These are phyloP conservation scores for Mariannaea elegans DNA, from an alignment of 2,329 filamentous ascomycete genomes.

Conservation along the genomic window DNA sequence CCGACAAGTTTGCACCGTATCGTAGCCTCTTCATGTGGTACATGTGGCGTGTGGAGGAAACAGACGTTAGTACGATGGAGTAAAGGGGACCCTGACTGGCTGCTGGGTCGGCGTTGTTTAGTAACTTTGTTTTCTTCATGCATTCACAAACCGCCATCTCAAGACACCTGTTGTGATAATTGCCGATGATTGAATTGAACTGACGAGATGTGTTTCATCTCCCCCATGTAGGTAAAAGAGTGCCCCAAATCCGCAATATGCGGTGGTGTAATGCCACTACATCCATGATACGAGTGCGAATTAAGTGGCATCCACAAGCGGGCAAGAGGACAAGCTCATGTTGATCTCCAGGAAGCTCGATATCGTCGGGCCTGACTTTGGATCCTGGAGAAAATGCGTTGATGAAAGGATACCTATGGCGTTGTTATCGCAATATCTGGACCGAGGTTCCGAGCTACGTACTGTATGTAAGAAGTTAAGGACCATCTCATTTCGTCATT, in stretches of 20 bases:
- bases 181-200: constrained; percentile 7
- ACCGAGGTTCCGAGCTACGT: neutral
- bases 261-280: constrained; percentile 33
- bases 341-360: constrained; percentile 14
- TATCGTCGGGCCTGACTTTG: neutral
- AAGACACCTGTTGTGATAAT: neutral
- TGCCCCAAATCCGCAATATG: neutral
- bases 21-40: constrained; percentile 98
- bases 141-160: constrained; percentile 3
- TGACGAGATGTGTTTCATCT: constrained; percentile 14
- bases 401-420: neutral
- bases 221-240: constrained; percentile 1
- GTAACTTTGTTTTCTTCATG: constrained; percentile 7
- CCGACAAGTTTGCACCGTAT: constrained; percentile 84
- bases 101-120: constrained; percentile 31
- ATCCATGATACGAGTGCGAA: constrained; percentile 7
- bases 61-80: constrained; percentile 73
- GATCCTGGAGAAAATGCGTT: neutral
- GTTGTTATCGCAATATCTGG: constrained; percentile 9
- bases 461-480: constrained; percentile 16
- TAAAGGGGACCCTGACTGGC: constrained; percentile 24
- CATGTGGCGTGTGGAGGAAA: constrained; percentile 90
- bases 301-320: constrained; percentile 15
- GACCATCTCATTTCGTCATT: constrained; percentile 22
- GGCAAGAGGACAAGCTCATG: constrained; percentile 7